phyloP scores from a whole-genome alignment of 169 alveolate genomes.

The Ichthyophthirius multifiliis region DNA sequence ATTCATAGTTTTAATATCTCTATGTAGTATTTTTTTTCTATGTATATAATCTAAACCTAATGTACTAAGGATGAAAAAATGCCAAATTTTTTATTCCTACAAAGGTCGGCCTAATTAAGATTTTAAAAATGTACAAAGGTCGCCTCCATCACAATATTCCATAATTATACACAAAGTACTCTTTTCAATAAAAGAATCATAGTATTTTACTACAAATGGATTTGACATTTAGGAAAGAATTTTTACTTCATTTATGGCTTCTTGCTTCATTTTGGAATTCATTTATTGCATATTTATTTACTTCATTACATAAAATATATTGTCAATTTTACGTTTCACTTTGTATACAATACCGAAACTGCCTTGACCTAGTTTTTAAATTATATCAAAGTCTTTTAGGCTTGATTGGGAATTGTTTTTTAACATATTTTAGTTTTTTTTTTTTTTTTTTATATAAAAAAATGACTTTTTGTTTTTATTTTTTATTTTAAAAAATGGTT shows the following conservation, averaged over 20 bases:
- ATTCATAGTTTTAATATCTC: slow-evolving; percentile 82
- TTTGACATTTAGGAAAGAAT: slow-evolving; percentile 66
- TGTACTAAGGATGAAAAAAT: slow-evolving; percentile 62
- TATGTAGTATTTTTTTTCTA: slow-evolving; percentile 68
- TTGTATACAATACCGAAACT: slow-evolving; percentile 71
- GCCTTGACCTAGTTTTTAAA: slow-evolving; percentile 66
- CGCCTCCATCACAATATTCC: slow-evolving; percentile 88
- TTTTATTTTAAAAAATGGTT: not conserved
- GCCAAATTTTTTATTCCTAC: slow-evolving; percentile 74
- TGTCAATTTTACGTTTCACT: slow-evolving; percentile 59
- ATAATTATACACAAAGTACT: slow-evolving; percentile 69
- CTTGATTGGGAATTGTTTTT: slow-evolving; percentile 25
- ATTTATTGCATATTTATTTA: slow-evolving; percentile 69
- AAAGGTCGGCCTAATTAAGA: slow-evolving; percentile 51
- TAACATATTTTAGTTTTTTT: not conserved
- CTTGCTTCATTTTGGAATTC: slow-evolving; percentile 59
- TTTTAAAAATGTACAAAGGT: slow-evolving; percentile 58
- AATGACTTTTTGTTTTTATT: not conserved
- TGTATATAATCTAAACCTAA: slow-evolving; percentile 76
- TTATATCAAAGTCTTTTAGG: slow-evolving; percentile 58
- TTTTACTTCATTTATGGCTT: slow-evolving; percentile 77
- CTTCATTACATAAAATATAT: slow-evolving; percentile 71
- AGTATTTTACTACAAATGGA: slow-evolving; percentile 74
- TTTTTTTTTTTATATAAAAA: too few relatives aligned
- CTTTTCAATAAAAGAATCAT: slow-evolving; percentile 83